Base-by-base conservation (phyloP, 306 rosid genomes). In the Astragalus glycyphyllos region DNA sequence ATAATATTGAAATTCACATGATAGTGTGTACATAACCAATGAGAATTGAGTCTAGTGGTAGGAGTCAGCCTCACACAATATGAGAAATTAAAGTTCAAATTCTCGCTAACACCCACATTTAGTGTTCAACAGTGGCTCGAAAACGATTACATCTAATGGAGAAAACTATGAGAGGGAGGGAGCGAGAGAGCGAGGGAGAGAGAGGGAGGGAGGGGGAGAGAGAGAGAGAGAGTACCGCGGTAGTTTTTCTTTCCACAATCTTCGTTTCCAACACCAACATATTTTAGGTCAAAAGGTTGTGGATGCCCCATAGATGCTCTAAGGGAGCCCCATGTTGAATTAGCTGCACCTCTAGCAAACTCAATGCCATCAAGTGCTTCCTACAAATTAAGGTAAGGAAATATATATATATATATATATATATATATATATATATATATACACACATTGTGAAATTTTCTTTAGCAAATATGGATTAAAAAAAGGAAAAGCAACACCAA, bases 291-390 rank as follows among this genome's bases (percentile, higher is more conserved):
- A 79, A 92, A 92, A 40, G 98, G 98, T 10, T 81, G 20, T 6
- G 86, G 90, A 73, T 84, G 98, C 56, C 98, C 98, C 98, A 92
- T 84, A 50, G 77, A 47, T 55, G 83, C 95, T 81, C 96, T 90
- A 35, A 85, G n/a, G 44, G 89, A 77, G 49, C 96, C 96, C 96
- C 96, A 92, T 62, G 35, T 80, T 38, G 98, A 85, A 73, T 63
- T 73, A 16, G 85, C 56, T 67, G 53, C 40, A 13, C 97, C 98
- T 84, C 86, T 88, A 0, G 98, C 98, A 82, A 92, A 92, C 83
- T 92, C 93, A 31, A 92, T 79, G n/a, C 98, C 88, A 49, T 90
- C 96, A 66, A 92, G 96, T 83, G 96, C 90, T 61, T 92, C 98
- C 98, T 92, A 44, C 34, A 11, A 77, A 74, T 34, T 54, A 45